phyloP scores from a whole-genome alignment of 2,329 filamentous ascomycete species.

The Neoscytalidium dimidiatum region DNA sequence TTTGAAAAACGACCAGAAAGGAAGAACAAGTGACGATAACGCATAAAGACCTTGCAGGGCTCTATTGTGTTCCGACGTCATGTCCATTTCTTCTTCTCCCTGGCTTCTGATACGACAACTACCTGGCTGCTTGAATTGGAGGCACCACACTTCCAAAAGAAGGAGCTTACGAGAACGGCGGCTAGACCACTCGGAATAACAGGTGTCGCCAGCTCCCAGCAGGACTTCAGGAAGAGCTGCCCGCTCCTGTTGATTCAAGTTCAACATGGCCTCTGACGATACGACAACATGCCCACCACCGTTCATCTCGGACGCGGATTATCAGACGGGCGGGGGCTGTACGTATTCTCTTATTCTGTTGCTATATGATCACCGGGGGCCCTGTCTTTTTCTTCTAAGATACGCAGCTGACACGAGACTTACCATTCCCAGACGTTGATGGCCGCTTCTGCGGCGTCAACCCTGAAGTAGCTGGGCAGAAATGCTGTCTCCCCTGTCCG shows the following conservation, averaged over 20 bases:
- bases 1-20: background rate
- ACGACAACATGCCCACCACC: conserved; percentile 25
- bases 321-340: conserved; percentile 28
- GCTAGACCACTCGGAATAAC: too few species aligned
- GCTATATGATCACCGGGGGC: background rate
- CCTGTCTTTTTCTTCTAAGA: background rate
- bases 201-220: too few species aligned
- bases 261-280: background rate
- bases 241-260: background rate
- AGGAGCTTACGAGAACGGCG: background rate
- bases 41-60: background rate
- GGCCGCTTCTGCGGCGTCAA: conserved; percentile 56
- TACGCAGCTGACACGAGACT: too few species aligned
- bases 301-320: conserved; percentile 27
- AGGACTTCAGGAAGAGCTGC: background rate
- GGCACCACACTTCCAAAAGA: background rate
- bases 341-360: conserved; percentile 13
- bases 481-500: conserved; percentile 84
- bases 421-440: conserved; percentile 39
- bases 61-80: background rate
- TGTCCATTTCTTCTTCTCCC: background rate
- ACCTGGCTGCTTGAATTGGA: background rate
- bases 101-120: background rate
- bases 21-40: background rate
- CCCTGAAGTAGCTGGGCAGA: conserved; percentile 47